phyloP scores from a whole-genome alignment of 108 stramenopile species.

The Poteriospumella lacustris region DNA sequence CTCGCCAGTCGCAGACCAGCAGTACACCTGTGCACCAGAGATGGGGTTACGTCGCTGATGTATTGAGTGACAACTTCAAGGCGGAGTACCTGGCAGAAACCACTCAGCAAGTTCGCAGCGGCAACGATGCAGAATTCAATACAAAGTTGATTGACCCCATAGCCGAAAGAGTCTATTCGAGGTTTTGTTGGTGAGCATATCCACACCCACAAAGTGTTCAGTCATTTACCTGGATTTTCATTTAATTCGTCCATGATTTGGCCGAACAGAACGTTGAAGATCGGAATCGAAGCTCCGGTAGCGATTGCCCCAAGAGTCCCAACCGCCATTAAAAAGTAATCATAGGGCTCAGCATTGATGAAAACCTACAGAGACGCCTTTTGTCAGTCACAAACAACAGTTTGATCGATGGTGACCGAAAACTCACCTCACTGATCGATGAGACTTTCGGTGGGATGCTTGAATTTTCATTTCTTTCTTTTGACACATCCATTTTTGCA shows the following conservation, averaged over 20 bases:
- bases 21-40: slow-evolving; percentile 15
- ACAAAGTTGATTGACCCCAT: background rate
- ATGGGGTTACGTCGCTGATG: too few relatives aligned
- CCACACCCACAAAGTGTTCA: too few relatives aligned
- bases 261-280: slow-evolving; percentile 26
- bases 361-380: background rate
- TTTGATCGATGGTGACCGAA: too few relatives aligned
- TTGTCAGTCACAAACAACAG: too few relatives aligned
- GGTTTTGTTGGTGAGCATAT: too few relatives aligned
- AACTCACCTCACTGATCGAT: too few relatives aligned
- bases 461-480: too few relatives aligned
- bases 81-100: too few relatives aligned
- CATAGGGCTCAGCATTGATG: background rate
- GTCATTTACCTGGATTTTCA: background rate
- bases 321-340: background rate
- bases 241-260: slow-evolving; percentile 1
- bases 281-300: slow-evolving; percentile 16
- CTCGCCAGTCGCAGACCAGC: slow-evolving; percentile 8
- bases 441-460: too few relatives aligned
- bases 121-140: background rate
- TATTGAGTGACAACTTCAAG: too few relatives aligned
- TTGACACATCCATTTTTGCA: too few relatives aligned
- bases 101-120: background rate
- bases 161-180: too few relatives aligned
- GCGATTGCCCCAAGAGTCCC: slow-evolving; percentile 15